Evolutionary conservation across 805 yeast genomes (phyloP).

Genomic region (Ogataea saltuana): DNA sequence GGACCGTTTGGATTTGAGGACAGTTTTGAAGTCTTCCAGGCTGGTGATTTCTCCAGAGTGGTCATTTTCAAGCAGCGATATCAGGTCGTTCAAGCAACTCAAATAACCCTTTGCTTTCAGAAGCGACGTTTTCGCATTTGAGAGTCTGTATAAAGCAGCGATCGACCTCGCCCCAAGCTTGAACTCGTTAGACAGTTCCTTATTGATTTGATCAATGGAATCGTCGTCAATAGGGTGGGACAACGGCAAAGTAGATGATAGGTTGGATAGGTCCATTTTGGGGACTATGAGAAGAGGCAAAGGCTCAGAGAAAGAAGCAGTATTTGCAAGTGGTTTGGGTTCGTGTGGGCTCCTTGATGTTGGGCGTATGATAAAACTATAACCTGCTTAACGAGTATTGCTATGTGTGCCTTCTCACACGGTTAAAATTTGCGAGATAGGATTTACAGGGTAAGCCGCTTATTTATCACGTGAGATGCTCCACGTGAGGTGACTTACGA

Average conservation of each 20-base stretch:
- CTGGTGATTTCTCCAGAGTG: slow-evolving; percentile 24
- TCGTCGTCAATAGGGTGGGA: slow-evolving; percentile 49
- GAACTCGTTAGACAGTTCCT: slow-evolving; percentile 61
- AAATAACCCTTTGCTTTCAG: slow-evolving; percentile 58
- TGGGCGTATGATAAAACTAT: not conserved
- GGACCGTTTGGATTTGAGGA: slow-evolving; percentile 35
- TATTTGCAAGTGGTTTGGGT: no score
- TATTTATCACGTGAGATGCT: no score
- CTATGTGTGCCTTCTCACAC: not conserved
- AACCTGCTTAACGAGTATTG: not conserved
- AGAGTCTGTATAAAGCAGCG: slow-evolving; percentile 62
- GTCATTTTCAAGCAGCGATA: slow-evolving; percentile 25
- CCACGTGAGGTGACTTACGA: no score
- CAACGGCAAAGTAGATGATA: slow-evolving; percentile 56
- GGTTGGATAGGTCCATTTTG: slow-evolving; percentile 61
- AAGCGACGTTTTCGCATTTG: slow-evolving; percentile 52
- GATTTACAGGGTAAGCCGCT: no score
- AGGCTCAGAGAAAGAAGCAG: not conserved
- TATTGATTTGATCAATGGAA: slow-evolving; percentile 48
- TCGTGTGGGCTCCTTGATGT: not conserved
- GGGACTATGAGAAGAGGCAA: not conserved
- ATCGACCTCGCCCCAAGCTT: slow-evolving; percentile 72
- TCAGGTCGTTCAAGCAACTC: slow-evolving; percentile 58
- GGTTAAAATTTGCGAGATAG: not conserved
- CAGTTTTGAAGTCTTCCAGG: slow-evolving; percentile 40